Evolutionary conservation across 352 stramenopile genomes (phyloP).

Genomic region (Pythium vanterpoolii): DNA sequence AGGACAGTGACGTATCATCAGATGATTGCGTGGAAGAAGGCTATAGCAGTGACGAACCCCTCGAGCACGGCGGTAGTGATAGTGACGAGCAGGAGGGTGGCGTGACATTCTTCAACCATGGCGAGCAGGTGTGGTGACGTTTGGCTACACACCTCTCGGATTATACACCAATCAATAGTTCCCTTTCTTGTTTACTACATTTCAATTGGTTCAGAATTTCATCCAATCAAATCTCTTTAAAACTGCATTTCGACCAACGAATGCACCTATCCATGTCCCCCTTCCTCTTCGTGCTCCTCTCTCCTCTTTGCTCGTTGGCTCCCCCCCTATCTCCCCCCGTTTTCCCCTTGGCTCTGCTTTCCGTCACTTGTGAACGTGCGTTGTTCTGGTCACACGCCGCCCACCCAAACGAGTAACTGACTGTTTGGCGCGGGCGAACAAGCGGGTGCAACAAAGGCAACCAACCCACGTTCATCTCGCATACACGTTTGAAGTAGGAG

Average conservation of each 20-base stretch:
- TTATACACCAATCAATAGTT: slow-evolving; percentile 11
- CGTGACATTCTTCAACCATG: slow-evolving; percentile 17
- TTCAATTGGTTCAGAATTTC: neutral
- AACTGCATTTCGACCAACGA: neutral
- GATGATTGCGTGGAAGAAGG: slow-evolving; percentile 16
- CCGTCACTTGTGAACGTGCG: slow-evolving; percentile 69
- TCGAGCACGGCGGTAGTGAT: neutral
- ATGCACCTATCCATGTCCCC: neutral
- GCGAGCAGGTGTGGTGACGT: slow-evolving; percentile 1
- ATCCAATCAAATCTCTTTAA: neutral
- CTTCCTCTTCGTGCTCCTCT: neutral
- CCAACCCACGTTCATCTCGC: neutral
- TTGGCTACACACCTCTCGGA: neutral
- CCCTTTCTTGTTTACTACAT: neutral
- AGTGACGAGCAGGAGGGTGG: neutral
- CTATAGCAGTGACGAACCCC: neutral
- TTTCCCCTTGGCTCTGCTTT: slow-evolving; percentile 5
- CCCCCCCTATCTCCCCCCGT: slow-evolving; percentile 10
- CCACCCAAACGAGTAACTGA: slow-evolving; percentile 13
- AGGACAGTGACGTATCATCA: slow-evolving; percentile 9
- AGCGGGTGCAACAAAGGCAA: slow-evolving; percentile 2
- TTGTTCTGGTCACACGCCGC: slow-evolving; percentile 43
- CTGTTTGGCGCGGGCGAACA: slow-evolving; percentile 5
- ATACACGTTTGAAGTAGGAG: too few species aligned
- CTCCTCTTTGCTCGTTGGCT: slow-evolving; percentile 15